Base-by-base conservation (phyloP, 2,329 filamentous ascomycete genomes). In the Stagonosporopsis tanaceti region DNA sequence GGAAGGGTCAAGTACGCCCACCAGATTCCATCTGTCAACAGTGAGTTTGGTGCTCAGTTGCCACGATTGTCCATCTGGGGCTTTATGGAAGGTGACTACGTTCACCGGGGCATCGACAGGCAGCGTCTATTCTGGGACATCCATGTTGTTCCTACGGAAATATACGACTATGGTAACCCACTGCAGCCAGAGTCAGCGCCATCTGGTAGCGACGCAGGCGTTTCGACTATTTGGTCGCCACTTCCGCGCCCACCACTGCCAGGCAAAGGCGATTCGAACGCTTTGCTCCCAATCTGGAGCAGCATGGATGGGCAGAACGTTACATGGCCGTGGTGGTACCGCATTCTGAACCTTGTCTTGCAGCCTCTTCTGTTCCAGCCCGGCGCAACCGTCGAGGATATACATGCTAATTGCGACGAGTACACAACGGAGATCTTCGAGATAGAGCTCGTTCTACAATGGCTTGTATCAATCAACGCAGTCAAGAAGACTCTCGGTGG, bases 61-160 rank as follows among this genome's bases (percentile, higher is more conserved):
- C 79, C 79, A 15, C 74, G 75, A 32, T 63, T 82, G 24, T 80
- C 77, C 5, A 87, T 87, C 2, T 88, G 90, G 70, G 90, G 90
- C 1, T 89, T 92, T 67, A 84, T 86, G 50, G 88, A 88, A 7
- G 85, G 85, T 15, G 87, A 89, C 62, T 93, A 93, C 73, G 86
- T 90, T 67, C 89, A 87, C 22, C 83, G 89, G 53, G 85, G 86
- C 56, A 87, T 89, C 60, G 85, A 89, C 34, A 88, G 89, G 64
- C 81, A 81, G 32, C 85, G 86, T 64, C 82, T 91, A 47, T 84
- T 85, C 62, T 92, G 91, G 73, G 80, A 82, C 9, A 78, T 92
- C 34, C 80, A 84, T 40, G 80, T 87, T 20, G 76, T 80, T 1
- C 87, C 87, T 1, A 90, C 88, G 0, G 69, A 76, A 7, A 71